Evolutionary conservation across 1,284 basidiomycete genomes (phyloP).

Genomic region (Porogramme epimiltina): DNA sequence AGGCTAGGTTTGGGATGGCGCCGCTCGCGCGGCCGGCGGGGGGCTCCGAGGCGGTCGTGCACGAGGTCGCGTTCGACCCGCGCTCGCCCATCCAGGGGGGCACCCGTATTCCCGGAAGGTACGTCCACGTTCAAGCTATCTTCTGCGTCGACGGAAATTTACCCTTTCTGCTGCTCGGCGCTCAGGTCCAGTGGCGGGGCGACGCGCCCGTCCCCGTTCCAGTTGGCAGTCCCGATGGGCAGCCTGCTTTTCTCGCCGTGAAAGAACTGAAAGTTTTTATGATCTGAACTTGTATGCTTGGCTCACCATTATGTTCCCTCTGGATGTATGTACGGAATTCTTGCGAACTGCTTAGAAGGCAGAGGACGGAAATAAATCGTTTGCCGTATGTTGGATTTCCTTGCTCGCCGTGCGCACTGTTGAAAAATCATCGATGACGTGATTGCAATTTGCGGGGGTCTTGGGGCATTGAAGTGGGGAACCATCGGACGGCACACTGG

Average conservation of each 20-base stretch:
- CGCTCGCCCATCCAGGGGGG: constrained; percentile 29
- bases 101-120: constrained; percentile 24
- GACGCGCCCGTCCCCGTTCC: constrained; percentile 15
- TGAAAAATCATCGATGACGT: no score
- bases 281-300: background rate
- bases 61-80: constrained; percentile 26
- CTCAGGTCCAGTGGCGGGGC: background rate
- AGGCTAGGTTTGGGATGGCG: constrained; percentile 2
- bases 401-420: no score
- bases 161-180: background rate
- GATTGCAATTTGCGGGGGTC: no score
- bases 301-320: background rate
- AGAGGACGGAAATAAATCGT: no score
- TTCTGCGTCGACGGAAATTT: no score
- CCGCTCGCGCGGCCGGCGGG: constrained; percentile 5
- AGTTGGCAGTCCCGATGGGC: constrained; percentile 7
- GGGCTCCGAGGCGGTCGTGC: constrained; percentile 7
- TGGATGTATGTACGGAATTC: background rate
- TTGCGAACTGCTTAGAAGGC: background rate
- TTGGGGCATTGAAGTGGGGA: no score
- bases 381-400: no score
- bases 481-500: no score
- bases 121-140: constrained; percentile 1
- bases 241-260: constrained; percentile 14
- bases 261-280: background rate